These are phyloP conservation scores for Backusella circina DNA, from an alignment of 192 early-diverging fungal species.

Conservation along the genomic window DNA sequence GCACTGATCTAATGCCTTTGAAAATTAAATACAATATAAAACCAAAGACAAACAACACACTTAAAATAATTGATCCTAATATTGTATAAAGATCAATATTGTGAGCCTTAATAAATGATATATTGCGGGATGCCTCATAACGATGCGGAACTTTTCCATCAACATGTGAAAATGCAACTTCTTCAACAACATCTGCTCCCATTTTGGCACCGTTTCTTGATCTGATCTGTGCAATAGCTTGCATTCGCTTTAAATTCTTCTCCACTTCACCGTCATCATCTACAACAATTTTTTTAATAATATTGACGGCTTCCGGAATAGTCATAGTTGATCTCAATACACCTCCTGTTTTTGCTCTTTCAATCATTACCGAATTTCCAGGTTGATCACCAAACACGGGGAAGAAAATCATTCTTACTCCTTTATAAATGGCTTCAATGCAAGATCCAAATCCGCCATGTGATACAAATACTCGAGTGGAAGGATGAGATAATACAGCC, in stretches of 20 bases:
- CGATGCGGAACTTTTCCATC: conserved; percentile 11
- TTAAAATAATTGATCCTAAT: background rate
- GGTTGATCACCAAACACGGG: conserved; percentile 26
- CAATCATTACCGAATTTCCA: background rate
- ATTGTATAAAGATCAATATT: conserved; percentile 19
- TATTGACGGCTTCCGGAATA: background rate
- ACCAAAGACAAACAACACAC: background rate
- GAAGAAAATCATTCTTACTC: conserved; percentile 20
- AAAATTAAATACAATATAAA: background rate
- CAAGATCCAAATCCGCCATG: conserved; percentile 27
- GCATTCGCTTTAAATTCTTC: conserved; percentile 1
- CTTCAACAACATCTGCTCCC: conserved; percentile 22
- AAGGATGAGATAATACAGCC: conserved; percentile 22
- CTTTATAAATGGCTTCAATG: conserved; percentile 27
- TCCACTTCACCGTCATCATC: background rate
- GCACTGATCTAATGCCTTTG: background rate
- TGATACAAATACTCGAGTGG: conserved; percentile 23
- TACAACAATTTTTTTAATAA: background rate
- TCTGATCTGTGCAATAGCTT: conserved; percentile 4
- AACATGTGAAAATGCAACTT: conserved; percentile 10
- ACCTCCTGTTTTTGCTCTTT: background rate
- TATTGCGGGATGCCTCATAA: conserved; percentile 10
- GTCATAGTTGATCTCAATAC: background rate
- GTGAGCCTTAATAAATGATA: conserved; percentile 15
- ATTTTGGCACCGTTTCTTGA: background rate